phyloP scores from a whole-genome alignment of 257 asterid genomes.

The Echites panduratus region DNA sequence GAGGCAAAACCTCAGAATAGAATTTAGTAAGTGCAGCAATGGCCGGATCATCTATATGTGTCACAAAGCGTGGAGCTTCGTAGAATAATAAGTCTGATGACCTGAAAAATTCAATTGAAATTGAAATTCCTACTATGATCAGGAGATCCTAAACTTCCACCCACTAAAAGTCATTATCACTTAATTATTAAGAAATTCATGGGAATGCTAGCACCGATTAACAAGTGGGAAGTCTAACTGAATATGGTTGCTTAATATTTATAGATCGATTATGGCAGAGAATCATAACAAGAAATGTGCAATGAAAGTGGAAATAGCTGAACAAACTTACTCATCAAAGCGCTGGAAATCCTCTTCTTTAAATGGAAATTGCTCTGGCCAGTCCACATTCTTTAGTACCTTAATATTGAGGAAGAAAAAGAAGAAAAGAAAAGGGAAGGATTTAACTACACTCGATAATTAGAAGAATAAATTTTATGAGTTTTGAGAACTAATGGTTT shows the following conservation, averaged over 20 bases:
- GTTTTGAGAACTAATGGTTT: neutral
- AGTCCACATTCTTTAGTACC: constrained; percentile 84
- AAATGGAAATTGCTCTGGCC: constrained; percentile 95
- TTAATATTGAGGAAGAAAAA: constrained; percentile 11
- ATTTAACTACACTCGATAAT: neutral
- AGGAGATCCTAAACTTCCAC: neutral
- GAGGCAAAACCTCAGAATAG: constrained; percentile 73
- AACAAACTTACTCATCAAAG: constrained; percentile 67
- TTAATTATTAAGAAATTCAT: neutral
- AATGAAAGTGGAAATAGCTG: neutral
- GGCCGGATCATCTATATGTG: constrained; percentile 94
- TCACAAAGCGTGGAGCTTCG: constrained; percentile 86
- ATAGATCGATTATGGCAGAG: neutral
- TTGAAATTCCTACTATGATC: neutral
- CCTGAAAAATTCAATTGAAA: constrained; percentile 35
- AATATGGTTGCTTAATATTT: neutral
- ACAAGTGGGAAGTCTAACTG: no score
- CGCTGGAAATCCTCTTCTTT: constrained; percentile 92
- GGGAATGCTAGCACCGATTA: neutral
- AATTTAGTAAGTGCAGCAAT: constrained; percentile 80
- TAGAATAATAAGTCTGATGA: constrained; percentile 75
- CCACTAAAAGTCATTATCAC: neutral
- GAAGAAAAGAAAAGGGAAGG: neutral
- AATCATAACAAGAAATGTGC: neutral
- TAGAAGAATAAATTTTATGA: neutral